Conservation (phyloP, 768 basidiomycete genomes). For the Leucosporidium scottii region DNA sequence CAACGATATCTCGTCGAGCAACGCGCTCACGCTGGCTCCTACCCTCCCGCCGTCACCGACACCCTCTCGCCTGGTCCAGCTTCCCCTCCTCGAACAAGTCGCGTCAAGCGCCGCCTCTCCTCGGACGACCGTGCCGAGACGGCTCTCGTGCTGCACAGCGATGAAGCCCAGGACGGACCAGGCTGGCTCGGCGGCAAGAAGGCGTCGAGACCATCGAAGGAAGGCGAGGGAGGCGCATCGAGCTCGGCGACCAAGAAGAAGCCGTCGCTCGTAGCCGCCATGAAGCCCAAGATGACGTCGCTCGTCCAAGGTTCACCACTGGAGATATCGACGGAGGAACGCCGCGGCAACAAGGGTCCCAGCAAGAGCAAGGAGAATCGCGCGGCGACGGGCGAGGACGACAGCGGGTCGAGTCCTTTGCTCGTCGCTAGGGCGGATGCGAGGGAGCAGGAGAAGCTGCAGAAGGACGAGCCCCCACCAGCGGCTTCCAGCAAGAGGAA, state of each 20-base stretch:
- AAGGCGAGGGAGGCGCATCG: no score
- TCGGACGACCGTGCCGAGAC: conserved; percentile 1
- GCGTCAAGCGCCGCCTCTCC: not conserved
- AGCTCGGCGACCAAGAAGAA: not conserved
- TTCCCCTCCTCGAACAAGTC: not conserved
- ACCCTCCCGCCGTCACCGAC: not conserved
- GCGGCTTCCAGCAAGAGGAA: not conserved
- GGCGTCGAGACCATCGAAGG: not conserved
- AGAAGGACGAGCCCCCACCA: not conserved
- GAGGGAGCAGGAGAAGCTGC: conserved; percentile 9
- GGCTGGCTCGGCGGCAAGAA: not conserved
- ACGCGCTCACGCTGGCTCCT: not conserved
- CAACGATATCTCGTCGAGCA: not conserved
- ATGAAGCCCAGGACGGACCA: no score
- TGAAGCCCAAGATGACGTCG: conserved; percentile 1
- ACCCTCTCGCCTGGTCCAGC: not conserved
- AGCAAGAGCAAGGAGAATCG: not conserved
- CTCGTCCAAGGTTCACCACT: not conserved
- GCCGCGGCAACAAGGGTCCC: not conserved
- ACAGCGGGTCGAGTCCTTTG: not conserved
- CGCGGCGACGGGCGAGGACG: not conserved
- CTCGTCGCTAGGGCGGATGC: conserved; percentile 2
- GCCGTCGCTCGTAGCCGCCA: conserved; percentile 16
- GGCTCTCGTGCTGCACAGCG: conserved; percentile 18
- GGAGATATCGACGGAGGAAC: not conserved